Conservation (phyloP, 352 stramenopile genomes). For the Globisporangium cystogenes region DNA sequence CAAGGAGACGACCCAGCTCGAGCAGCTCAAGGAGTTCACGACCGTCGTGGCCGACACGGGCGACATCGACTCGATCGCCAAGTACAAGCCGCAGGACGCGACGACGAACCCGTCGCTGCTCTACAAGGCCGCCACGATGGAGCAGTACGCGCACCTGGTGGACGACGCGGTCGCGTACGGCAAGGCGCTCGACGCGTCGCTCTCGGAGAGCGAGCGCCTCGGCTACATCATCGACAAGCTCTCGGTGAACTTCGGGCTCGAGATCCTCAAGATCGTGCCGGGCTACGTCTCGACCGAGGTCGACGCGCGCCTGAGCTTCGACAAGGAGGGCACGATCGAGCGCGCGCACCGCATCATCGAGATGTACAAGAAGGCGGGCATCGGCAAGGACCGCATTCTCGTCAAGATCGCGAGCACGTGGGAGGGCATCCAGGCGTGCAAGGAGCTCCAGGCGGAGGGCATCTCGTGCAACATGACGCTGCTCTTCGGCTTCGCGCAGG, state of each 20-base stretch:
- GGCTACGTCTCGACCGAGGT: slow-evolving; percentile 99
- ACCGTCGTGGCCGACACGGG: slow-evolving; percentile 98
- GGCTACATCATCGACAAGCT: slow-evolving; percentile 96
- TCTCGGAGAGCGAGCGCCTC: slow-evolving; percentile 85
- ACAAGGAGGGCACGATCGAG: slow-evolving; percentile 91
- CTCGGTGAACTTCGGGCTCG: slow-evolving; percentile 96
- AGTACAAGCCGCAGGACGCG: slow-evolving; percentile 95
- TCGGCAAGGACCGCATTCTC: slow-evolving; percentile 94
- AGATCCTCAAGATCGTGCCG: slow-evolving; percentile 96
- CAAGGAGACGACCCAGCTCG: slow-evolving; percentile 79
- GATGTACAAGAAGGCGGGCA: slow-evolving; percentile 95
- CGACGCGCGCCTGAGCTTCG: slow-evolving; percentile 95
- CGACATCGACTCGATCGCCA: slow-evolving; percentile 90
- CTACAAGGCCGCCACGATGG: slow-evolving; percentile 96
- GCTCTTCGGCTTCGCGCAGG: slow-evolving; percentile 97
- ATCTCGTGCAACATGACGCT: slow-evolving; percentile 99
- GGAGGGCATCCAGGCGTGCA: slow-evolving; percentile 96
- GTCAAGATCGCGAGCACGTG: slow-evolving; percentile 99
- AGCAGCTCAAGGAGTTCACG: slow-evolving; percentile 96
- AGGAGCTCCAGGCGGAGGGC: slow-evolving; percentile 94
- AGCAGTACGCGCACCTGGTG: slow-evolving; percentile 95
- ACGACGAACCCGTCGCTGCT: slow-evolving; percentile 99
- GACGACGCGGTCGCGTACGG: slow-evolving; percentile 94
- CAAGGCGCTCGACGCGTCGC: slow-evolving; percentile 56
- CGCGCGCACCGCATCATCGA: slow-evolving; percentile 94